Evolutionary conservation across 805 yeast genomes (phyloP).

Genomic region (Ogataea pini): DNA sequence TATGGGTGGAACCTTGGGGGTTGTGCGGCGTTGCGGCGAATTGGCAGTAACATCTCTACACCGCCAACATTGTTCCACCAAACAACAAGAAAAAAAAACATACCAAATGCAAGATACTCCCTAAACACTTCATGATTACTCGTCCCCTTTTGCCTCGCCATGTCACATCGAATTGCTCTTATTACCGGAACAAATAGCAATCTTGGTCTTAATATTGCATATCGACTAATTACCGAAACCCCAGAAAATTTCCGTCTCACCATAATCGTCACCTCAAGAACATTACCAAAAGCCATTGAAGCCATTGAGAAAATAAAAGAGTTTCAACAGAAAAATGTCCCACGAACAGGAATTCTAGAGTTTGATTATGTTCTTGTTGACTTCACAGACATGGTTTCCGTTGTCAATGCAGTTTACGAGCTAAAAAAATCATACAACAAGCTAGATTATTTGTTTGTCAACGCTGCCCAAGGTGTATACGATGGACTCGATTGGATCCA

Average conservation of each 20-base stretch:
- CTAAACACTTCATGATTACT: no score
- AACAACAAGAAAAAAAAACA: neutral
- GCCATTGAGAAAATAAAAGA: slow-evolving; percentile 60
- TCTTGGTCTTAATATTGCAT: slow-evolving; percentile 83
- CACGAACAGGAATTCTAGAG: slow-evolving; percentile 61
- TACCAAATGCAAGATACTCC: neutral
- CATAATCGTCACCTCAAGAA: slow-evolving; percentile 84
- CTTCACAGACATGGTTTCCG: slow-evolving; percentile 85
- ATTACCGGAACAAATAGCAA: slow-evolving; percentile 52
- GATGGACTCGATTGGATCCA: slow-evolving; percentile 84
- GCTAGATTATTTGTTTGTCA: slow-evolving; percentile 78
- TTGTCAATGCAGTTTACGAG: slow-evolving; percentile 72
- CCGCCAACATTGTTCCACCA: neutral
- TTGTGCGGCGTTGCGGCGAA: neutral
- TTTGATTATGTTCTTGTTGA: slow-evolving; percentile 91
- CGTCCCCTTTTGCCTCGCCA: neutral
- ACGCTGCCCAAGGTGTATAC: slow-evolving; percentile 89
- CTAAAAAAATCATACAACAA: slow-evolving; percentile 60
- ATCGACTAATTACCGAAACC: slow-evolving; percentile 65
- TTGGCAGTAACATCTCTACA: neutral
- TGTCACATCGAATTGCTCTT: slow-evolving; percentile 30
- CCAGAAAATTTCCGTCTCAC: slow-evolving; percentile 62
- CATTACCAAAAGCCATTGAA: slow-evolving; percentile 80
- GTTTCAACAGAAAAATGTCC: slow-evolving; percentile 37
- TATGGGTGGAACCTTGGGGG: no score